Base-by-base conservation (phyloP, 257 asterid species). In the Ehretia macrophylla region DNA sequence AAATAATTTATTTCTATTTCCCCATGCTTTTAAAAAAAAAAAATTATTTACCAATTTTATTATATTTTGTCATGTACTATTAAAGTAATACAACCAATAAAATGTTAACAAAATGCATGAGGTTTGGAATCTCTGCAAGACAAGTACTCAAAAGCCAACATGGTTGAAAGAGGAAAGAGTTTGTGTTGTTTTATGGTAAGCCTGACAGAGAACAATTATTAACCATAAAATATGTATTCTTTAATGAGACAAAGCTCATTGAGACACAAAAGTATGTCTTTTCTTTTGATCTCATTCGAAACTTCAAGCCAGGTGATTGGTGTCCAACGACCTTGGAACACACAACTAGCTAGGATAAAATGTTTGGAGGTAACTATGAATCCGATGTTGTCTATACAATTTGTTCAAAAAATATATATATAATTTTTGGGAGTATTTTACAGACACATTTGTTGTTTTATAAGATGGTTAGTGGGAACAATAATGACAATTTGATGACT, bases 251-350 rank as follows among this genome's bases (percentile, higher is more conserved):
- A 55, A n/a, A 63, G 52, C 67, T 63, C 75, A 67, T 72, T 67
- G 62, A 72, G 69, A 60, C 49, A 56, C 77, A 72, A 66, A 60
- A 72, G 72, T 64, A 44, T 79, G 73, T 69, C 70, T 71, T 71
- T 72, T 69, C 58, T 60, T 56, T 73, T 72, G 63, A 50, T 66
- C 22, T 69, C 56, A 44, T 66, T 44, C 42, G 51, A 68, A 66
- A 58, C 44, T 66, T 70, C 17, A 13, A 56, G 56, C 71, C 73
- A 44, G 67, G 10, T 52, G 66, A 67, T 60, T 67, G 35, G 23
- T 62, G 49, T 72, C 78, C 73, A 54, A 69, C 75, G 62, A 74
- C 72, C 65, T 80, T 63, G 83, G 83, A 76, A 57, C 71, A 56
- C 67, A 66, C 53, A 62, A 50, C 37, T 47, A 23, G 49, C 37